Base-by-base conservation (phyloP, 345 rosid species). In the Camelina sativa region DNA sequence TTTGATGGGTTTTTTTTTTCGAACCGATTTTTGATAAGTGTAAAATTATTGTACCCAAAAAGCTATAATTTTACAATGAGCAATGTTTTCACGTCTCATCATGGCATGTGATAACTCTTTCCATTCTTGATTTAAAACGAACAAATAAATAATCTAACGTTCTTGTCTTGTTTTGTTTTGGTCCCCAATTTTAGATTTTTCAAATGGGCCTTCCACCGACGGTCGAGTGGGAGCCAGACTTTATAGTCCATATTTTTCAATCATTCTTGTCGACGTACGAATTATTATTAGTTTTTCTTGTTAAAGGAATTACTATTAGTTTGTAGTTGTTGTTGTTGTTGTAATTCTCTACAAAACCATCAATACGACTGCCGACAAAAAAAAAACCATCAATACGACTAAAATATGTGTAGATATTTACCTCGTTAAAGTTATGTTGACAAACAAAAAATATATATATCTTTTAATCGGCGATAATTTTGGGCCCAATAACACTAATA, bases 151-250 rank as follows among this genome's bases (percentile, higher is more conserved):
- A 61, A 34, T 34, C 8, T 6, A 34, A 34, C n/a, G 38, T 48
- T 25, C 35, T 19, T 28, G 20, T 44, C 37, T 34, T 34, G 37
- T 34, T 34, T 46, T 68, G 12, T 30, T 65, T 35, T 15, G 58
- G 66, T 47, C 71, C 38, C 72, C 30, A 22, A 46, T 65, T 56
- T 41, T 51, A 41, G 11, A 65, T 50, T 13, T 40, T 17, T 60
- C 25, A 48, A 58, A 28, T 75, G 73, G 73, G 78, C 61, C 54
- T 75, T 75, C 78, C 78, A 67, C 78, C 78, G 78, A 75, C 73
- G 67, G 46, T 57, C 52, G 17, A 58, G 46, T 75, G 78, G 78
- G 53, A 25, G 73, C 59, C 54, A 34, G 72, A 65, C 53, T 74
- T 57, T 66, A 6, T 37, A 37, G 43, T 57, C 53, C 67, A 58